Evolutionary conservation across 768 basidiomycete genomes (phyloP), one percentile per base, ranked within the genome.

Genomic region (Melanogaster broomeanus): DNA sequence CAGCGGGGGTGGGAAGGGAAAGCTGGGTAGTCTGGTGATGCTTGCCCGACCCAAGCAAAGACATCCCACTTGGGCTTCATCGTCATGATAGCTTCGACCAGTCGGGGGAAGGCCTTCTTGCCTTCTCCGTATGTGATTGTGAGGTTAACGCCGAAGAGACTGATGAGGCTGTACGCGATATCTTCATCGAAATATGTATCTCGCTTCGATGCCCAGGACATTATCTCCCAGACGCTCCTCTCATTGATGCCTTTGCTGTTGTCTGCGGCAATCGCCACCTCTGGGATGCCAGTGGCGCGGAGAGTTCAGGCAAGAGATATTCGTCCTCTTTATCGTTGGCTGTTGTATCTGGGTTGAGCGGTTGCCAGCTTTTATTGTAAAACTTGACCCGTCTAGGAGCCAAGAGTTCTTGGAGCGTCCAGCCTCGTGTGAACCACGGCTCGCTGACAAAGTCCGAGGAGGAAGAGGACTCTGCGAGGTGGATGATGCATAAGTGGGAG

Each of bases 91-190:
- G 48, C 59, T 31, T 59, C 56, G n/a, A 64, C 35, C 4, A 70
- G 55, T 40, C 62, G 56, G 37, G 55, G 59, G 38, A 70, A 71
- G 1, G 68, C 68, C 16, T 40, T 61, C 22, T 57, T 57, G 10
- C 68, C 68, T 28, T 70, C 70, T 9, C 68, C 70, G 31, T 70
- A 70, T 28, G 54, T 45, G 42, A 70, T 53, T 5, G 59, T 41
- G 16, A 60, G 46, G 46, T 53, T 46, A 28, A 68, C 53, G 22
- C 58, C 50, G 18, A 70, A 66, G 22, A 70, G 46, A 16, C 68
- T 68, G 10, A 53, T 56, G 4, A 70, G 52, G 10, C 54, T 62
- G 39, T 70, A 70, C 1, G 70, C 62, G 1, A 49, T 46, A 15
- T 71, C 68, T 42, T 71, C 70, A 24, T 53, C 42, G 13, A 51